Evolutionary conservation across 140 eudicot genomes (phyloP).

Genomic region (Flaveria floridana): DNA sequence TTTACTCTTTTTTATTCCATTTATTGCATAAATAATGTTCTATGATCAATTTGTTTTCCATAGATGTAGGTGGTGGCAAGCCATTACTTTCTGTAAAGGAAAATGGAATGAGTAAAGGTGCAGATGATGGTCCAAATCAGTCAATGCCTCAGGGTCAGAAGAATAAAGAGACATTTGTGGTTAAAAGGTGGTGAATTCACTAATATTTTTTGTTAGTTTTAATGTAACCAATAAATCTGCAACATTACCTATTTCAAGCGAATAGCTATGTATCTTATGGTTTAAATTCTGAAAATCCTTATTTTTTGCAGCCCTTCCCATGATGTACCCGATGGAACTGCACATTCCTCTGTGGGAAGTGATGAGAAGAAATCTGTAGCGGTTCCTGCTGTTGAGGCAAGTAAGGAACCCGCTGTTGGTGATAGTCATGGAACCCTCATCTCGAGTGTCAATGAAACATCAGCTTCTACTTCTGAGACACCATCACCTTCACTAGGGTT

Average conservation of each 20-base stretch:
- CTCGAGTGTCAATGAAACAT: slow-evolving; percentile 27
- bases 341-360: slow-evolving; percentile 7
- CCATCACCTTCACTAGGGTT: slow-evolving; percentile 52
- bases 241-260: slow-evolving; percentile 20
- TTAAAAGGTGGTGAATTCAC: slow-evolving; percentile 35
- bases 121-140: slow-evolving; percentile 38
- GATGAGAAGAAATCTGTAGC: slow-evolving; percentile 41
- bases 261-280: slow-evolving; percentile 12
- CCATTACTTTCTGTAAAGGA: slow-evolving; percentile 49
- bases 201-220: slow-evolving; percentile 11
- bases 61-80: slow-evolving; percentile 61
- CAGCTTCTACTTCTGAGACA: slow-evolving; percentile 37
- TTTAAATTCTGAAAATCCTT: background rate
- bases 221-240: background rate
- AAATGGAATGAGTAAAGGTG: slow-evolving; percentile 45
- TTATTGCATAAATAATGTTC: background rate
- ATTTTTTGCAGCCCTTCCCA: slow-evolving; percentile 40
- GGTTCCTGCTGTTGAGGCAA: slow-evolving; percentile 29
- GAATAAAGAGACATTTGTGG: slow-evolving; percentile 37
- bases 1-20: background rate
- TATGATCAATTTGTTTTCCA: slow-evolving; percentile 4
- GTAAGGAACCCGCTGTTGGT: slow-evolving; percentile 28
- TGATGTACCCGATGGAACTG: background rate
- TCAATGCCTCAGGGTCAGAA: slow-evolving; percentile 42
- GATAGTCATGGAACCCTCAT: slow-evolving; percentile 26